Conservation (phyloP, 768 basidiomycete genomes). For the Boletus rufocinnamomeus region DNA sequence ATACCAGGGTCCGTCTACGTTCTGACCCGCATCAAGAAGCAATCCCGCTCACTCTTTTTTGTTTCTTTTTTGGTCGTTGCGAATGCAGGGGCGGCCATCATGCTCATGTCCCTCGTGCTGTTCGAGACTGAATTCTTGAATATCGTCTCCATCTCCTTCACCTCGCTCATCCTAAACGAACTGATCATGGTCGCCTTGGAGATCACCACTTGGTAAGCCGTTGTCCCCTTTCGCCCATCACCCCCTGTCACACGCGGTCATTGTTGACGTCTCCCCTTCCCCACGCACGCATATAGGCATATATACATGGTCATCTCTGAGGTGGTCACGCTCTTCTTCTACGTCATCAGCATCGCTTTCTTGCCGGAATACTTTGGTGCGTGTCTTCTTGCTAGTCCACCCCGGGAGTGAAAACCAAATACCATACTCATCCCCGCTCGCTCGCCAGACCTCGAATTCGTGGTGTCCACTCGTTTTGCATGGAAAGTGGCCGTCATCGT, state of each 20-base stretch:
- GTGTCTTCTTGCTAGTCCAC: constrained; percentile 24
- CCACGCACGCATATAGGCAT: constrained; percentile 58
- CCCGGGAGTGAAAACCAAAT: neutral
- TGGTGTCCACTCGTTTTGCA: constrained; percentile 81
- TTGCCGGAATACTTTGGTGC: constrained; percentile 96
- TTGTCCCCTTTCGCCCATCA: neutral
- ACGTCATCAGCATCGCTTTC: constrained; percentile 89
- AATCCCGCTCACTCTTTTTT: neutral
- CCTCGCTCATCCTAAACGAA: constrained; percentile 93
- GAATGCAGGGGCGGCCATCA: constrained; percentile 85
- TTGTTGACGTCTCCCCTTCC: neutral
- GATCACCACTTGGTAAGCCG: constrained; percentile 91
- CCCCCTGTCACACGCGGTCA: neutral
- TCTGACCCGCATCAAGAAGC: neutral
- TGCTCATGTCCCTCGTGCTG: constrained; percentile 94
- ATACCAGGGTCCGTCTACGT: constrained; percentile 74
- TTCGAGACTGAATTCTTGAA: constrained; percentile 98
- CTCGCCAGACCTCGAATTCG: constrained; percentile 82
- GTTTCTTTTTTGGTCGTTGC: neutral
- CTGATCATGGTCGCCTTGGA: constrained; percentile 99
- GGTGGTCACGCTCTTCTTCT: constrained; percentile 84
- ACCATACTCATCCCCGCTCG: neutral
- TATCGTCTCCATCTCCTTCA: constrained; percentile 98
- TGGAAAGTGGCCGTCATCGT: constrained; percentile 98
- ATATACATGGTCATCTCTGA: constrained; percentile 93